Evolutionary conservation across 2,329 filamentous ascomycete species (phyloP).

Genomic region (Fusarium multiceps): DNA sequence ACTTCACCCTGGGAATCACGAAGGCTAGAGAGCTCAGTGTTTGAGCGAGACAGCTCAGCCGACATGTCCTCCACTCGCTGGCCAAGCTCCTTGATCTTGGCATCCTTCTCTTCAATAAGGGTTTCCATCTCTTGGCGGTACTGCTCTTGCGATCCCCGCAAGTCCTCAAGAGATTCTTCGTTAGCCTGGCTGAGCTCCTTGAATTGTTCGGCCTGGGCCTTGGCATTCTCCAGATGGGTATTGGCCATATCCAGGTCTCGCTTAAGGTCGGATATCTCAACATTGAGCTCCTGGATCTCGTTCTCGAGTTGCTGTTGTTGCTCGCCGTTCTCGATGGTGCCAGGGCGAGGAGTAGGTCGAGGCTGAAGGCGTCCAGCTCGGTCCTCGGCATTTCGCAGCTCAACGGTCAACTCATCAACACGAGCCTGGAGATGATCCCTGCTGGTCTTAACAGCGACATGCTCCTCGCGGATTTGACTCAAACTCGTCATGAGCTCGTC

Average conservation of each 20-base stretch:
- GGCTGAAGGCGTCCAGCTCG: constrained; percentile 84
- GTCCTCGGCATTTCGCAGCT: constrained; percentile 90
- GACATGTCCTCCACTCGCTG: constrained; percentile 87
- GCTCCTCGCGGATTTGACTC: constrained; percentile 84
- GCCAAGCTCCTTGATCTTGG: constrained; percentile 81
- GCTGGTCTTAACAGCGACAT: constrained; percentile 85
- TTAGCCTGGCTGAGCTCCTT: constrained; percentile 86
- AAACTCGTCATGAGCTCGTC: constrained; percentile 88
- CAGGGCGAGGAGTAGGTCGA: constrained; percentile 74
- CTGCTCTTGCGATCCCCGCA: constrained; percentile 84
- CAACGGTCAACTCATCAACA: constrained; percentile 88
- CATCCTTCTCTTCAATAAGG: constrained; percentile 80
- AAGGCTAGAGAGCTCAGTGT: constrained; percentile 82
- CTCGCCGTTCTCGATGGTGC: constrained; percentile 55
- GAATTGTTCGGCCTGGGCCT: constrained; percentile 86
- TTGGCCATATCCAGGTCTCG: constrained; percentile 85
- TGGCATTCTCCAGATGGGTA: constrained; percentile 82
- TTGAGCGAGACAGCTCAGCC: constrained; percentile 82
- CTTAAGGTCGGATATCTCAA: constrained; percentile 87
- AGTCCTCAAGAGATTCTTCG: constrained; percentile 85
- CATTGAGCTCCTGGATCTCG: constrained; percentile 81
- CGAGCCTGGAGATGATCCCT: constrained; percentile 89
- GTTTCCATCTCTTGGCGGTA: constrained; percentile 88
- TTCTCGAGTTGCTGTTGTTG: constrained; percentile 65
- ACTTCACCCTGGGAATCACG: constrained; percentile 84